Base-by-base conservation (phyloP, 2,329 filamentous ascomycete genomes). In the Aspergillus sergii region DNA sequence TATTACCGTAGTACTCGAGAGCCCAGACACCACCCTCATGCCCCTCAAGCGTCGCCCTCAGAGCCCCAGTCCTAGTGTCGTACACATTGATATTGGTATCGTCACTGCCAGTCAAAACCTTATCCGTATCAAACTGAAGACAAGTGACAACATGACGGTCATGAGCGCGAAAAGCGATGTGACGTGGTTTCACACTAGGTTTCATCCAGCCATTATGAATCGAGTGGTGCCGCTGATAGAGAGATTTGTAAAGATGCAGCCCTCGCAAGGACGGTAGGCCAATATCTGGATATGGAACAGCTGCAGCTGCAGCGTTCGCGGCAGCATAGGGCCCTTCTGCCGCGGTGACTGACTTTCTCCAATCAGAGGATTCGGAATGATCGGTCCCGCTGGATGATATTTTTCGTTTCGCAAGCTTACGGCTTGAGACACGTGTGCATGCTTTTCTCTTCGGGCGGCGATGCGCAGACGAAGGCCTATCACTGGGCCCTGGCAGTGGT, bases 21-120 rank as follows among this genome's bases (percentile, higher is more conserved):
- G 95, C 95, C 95, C 95, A 99, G 1, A 99, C 95, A 53, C 95
- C 95, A 39, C 95, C 95, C 77, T 99, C 95, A 70, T 99, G 95
- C 2, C 95, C 95, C 72, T 94, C 90, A 2, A 99, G 87, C 67
- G 91, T 92, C 73, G 89, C 92, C 55, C 91, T 88, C 41, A 97
- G 81, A 67, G 91, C 91, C 63, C 95, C 95, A 0, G 94, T 97
- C 80, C 95, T 96, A 14, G 95, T 98, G 74, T 98, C 94, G 77
- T 98, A 99, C 36, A 99, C 93, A 72, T 99, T 94, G 72, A 99
- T 99, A 66, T 97, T 89, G 4, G 94, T 97, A 75, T 99, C 95
- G 75, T 99, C 95, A 73, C 94, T 98, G 30, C 95, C 95, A 1
- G 95, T 99, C 69, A 99, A 86, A 69, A 99, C 97, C 80, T 98